These are phyloP conservation scores for Corchorus capsularis DNA, from an alignment of 345 rosid species.

Conservation along the genomic window DNA sequence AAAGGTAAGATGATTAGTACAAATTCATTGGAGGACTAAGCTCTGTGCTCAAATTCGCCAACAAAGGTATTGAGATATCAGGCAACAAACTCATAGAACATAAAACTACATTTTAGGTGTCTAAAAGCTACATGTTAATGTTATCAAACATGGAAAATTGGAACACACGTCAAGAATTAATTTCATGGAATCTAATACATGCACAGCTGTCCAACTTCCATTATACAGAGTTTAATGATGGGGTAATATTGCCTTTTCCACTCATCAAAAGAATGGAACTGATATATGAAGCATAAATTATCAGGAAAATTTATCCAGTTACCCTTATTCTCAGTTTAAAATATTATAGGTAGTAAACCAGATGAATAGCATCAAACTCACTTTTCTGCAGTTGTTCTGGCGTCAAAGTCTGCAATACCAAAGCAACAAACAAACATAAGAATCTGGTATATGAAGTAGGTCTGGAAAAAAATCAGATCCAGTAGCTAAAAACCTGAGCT, in stretches of 20 bases:
- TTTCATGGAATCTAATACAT: neutral
- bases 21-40: neutral
- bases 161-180: neutral
- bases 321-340: neutral
- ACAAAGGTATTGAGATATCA: neutral
- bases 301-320: neutral
- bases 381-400: constrained; percentile 89
- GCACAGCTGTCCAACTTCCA: constrained; percentile 6
- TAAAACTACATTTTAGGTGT: neutral
- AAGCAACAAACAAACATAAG: constrained; percentile 26
- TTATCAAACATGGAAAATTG: neutral
- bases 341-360: neutral
- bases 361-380: constrained; percentile 31
- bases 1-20: neutral
- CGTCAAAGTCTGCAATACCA: constrained; percentile 62
- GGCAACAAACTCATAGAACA: neutral
- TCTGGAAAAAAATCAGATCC: neutral
- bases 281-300: neutral
- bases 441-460: neutral
- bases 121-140: neutral
- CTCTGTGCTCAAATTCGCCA: neutral
- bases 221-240: neutral
- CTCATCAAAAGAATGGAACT: neutral
- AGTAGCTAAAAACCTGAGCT: constrained; percentile 49
- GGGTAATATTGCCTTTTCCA: neutral